A percentile compares a stretch with the other conserved stretches of the same genome.
Conservation (phyloP, 2,329 filamentous ascomycete species). For the Cercospora sp. region DNA sequence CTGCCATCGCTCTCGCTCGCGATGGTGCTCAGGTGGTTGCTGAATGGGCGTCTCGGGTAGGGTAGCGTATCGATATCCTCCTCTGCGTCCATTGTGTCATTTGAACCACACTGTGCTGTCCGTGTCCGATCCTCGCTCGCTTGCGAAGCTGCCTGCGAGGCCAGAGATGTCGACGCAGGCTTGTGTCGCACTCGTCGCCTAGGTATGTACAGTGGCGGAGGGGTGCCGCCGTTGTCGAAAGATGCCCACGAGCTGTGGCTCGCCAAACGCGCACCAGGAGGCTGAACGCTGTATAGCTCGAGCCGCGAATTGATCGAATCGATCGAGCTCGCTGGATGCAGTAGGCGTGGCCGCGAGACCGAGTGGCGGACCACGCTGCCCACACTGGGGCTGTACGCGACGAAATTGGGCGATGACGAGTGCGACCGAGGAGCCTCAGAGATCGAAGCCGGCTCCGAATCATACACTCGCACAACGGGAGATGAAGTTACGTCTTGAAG, state of each 20-base stretch:
- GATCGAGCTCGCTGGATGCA: constrained; percentile 29
- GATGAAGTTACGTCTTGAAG: constrained; percentile 22
- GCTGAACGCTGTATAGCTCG: constrained; percentile 23
- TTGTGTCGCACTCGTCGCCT: constrained; percentile 35
- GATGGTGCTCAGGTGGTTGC: constrained; percentile 40
- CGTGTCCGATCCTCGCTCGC: constrained; percentile 6
- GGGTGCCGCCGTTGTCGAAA: constrained; percentile 30
- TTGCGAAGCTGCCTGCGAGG: constrained; percentile 21
- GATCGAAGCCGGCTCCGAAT: constrained; percentile 25
- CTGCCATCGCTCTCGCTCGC: constrained; percentile 39
- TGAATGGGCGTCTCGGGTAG: constrained; percentile 35
- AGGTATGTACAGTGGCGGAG: constrained; percentile 38
- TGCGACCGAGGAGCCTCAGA: constrained; percentile 23
- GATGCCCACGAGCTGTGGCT: constrained; percentile 31
- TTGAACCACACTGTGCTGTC: constrained; percentile 6
- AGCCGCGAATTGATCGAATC: constrained; percentile 38
- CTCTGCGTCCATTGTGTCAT: constrained; percentile 28
- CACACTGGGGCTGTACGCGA: constrained; percentile 31
- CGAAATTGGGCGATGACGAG: constrained; percentile 36
- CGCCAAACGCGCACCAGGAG: constrained; percentile 27
- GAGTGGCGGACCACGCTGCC: constrained; percentile 15
- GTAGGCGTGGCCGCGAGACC: constrained; percentile 17
- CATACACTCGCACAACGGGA: constrained; percentile 19
- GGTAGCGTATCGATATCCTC: constrained; percentile 36
- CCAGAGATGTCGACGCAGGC: constrained; percentile 27